Conservation (phyloP, 495 filamentous ascomycete genomes). For the Penicillium argentinense region DNA sequence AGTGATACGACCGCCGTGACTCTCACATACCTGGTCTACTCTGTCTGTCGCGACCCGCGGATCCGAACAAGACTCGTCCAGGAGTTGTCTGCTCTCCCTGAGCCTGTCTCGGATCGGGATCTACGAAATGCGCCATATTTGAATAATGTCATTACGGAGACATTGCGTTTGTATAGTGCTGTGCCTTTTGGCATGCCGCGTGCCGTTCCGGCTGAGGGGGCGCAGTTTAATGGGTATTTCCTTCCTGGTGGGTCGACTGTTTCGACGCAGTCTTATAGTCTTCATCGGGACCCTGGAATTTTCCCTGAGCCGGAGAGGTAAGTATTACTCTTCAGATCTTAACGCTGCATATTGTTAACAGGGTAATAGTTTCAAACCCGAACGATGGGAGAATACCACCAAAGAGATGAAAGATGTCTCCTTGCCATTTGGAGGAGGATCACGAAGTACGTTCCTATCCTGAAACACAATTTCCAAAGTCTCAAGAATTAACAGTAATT, state of each 20-base stretch:
- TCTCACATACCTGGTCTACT: slow-evolving; percentile 42
- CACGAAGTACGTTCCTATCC: slow-evolving; percentile 29
- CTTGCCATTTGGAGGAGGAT: slow-evolving; percentile 54
- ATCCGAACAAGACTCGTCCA: slow-evolving; percentile 38
- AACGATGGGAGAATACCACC: slow-evolving; percentile 42
- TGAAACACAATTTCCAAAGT: background rate
- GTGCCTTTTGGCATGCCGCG: slow-evolving; percentile 46
- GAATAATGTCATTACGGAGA: slow-evolving; percentile 45
- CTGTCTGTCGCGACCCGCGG: slow-evolving; percentile 28
- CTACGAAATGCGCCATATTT: slow-evolving; percentile 42
- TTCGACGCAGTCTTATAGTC: slow-evolving; percentile 42
- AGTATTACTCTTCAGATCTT: background rate
- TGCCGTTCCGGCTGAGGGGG: slow-evolving; percentile 28
- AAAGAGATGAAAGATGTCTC: slow-evolving; percentile 54
- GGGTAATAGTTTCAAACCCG: slow-evolving; percentile 36
- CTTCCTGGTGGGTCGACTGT: slow-evolving; percentile 34
- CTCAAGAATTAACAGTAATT: slow-evolving; percentile 11
- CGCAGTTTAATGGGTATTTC: slow-evolving; percentile 24
- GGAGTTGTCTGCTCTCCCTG: slow-evolving; percentile 38
- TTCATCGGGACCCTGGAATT: slow-evolving; percentile 37
- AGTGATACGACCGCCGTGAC: slow-evolving; percentile 50
- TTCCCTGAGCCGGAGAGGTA: slow-evolving; percentile 32
- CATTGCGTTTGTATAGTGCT: slow-evolving; percentile 54
- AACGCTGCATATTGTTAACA: background rate
- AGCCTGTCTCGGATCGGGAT: slow-evolving; percentile 34